Evolutionary conservation across 805 yeast genomes (phyloP).

Genomic region (Metschnikowia kunwiensis): DNA sequence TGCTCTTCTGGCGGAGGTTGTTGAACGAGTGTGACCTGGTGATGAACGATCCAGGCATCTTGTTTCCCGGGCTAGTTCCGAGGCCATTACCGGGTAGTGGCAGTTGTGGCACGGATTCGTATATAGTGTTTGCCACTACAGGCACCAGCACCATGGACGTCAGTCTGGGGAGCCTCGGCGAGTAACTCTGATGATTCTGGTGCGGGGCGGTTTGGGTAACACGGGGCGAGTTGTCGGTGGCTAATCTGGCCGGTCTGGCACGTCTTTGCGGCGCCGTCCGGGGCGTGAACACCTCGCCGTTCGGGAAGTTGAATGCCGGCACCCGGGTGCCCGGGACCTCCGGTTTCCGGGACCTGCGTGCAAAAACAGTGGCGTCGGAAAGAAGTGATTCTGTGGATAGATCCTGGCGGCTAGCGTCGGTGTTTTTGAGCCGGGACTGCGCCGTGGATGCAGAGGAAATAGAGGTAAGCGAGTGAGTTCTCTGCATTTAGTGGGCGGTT

Average conservation of each 20-base stretch:
- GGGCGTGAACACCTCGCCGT: slow-evolving; percentile 54
- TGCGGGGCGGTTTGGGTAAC: neutral
- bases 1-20: slow-evolving; percentile 17
- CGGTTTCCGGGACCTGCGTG: slow-evolving; percentile 33
- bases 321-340: slow-evolving; percentile 9
- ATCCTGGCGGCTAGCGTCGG: slow-evolving; percentile 9
- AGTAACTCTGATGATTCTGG: no score
- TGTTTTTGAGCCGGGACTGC: slow-evolving; percentile 4
- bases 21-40: slow-evolving; percentile 18
- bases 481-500: slow-evolving; percentile 9
- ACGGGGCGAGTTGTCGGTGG: slow-evolving; percentile 5
- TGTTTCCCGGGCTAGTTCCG: neutral
- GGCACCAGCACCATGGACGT: slow-evolving; percentile 17
- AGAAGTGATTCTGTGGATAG: slow-evolving; percentile 40
- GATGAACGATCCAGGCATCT: slow-evolving; percentile 1
- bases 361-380: slow-evolving; percentile 37
- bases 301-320: slow-evolving; percentile 44
- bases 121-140: neutral
- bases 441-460: slow-evolving; percentile 5
- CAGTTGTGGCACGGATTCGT: neutral
- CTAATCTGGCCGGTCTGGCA: slow-evolving; percentile 34
- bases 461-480: slow-evolving; percentile 14
- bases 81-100: neutral
- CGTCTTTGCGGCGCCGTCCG: slow-evolving; percentile 40
- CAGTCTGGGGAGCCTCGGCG: slow-evolving; percentile 6